Conservation (phyloP, 495 filamentous ascomycete genomes). For the Daldinia bambusicola region DNA sequence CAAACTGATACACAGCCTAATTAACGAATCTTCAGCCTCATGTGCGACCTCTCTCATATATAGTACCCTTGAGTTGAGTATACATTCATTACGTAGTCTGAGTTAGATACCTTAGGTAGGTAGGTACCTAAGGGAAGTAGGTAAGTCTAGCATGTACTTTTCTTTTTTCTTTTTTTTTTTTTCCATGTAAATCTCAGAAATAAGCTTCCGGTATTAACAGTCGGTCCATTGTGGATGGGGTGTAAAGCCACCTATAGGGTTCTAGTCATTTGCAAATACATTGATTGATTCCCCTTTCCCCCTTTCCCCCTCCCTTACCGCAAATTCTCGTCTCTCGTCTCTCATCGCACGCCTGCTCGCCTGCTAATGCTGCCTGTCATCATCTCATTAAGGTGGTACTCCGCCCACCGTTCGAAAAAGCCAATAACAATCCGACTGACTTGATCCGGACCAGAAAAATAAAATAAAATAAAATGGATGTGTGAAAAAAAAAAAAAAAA, state of each 20-base stretch:
- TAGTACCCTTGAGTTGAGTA: not conserved
- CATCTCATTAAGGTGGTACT: slow-evolving; percentile 43
- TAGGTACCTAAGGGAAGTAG: too few species aligned
- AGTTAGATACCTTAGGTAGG: too few species aligned
- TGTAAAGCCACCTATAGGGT: slow-evolving; percentile 36
- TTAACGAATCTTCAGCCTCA: slow-evolving; percentile 27
- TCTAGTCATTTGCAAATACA: slow-evolving; percentile 43
- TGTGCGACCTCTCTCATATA: not conserved
- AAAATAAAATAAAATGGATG: slow-evolving; percentile 13
- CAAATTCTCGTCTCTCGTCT: slow-evolving; percentile 28
- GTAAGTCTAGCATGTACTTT: too few species aligned
- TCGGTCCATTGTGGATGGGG: slow-evolving; percentile 35
- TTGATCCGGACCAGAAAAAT: slow-evolving; percentile 32
- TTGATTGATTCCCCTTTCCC: too few species aligned
- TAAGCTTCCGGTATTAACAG: slow-evolving; percentile 40
- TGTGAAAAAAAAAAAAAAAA: slow-evolving; percentile 17
- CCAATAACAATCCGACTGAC: slow-evolving; percentile 39
- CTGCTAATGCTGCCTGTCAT: slow-evolving; percentile 43
- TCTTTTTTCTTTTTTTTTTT: too few species aligned
- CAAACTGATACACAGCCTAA: slow-evolving; percentile 4
- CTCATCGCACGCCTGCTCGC: slow-evolving; percentile 14
- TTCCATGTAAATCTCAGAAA: not conserved
- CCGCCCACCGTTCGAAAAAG: slow-evolving; percentile 34
- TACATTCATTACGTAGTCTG: not conserved
- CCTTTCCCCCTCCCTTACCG: not conserved